Conservation (phyloP, 257 asterid species). For the Jacaranda mimosifolia region DNA sequence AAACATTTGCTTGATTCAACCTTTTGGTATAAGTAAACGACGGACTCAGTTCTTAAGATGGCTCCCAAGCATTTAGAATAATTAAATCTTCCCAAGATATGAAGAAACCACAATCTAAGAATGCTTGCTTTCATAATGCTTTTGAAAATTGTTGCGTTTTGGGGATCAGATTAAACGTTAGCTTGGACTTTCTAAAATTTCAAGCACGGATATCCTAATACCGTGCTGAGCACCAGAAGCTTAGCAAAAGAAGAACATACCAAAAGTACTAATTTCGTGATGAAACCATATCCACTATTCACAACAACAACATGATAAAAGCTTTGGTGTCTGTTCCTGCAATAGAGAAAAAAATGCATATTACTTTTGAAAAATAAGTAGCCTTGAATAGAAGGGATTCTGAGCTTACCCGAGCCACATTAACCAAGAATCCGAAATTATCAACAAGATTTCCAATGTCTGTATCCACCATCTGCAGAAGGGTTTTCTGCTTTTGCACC, state of each 20-base stretch:
- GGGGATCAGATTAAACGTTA: neutral
- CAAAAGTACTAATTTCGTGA: neutral
- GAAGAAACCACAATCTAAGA: neutral
- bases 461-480: slow-evolving; percentile 82
- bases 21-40: no score
- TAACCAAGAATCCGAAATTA: slow-evolving; percentile 77
- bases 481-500: slow-evolving; percentile 82
- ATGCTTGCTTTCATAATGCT: neutral
- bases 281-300: neutral
- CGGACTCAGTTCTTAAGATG: no score
- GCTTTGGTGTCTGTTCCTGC: neutral
- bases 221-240: no score
- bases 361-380: neutral
- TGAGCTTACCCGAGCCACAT: slow-evolving; percentile 71
- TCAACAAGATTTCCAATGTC: slow-evolving; percentile 88
- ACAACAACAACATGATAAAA: neutral
- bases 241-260: neutral
- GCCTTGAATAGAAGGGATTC: neutral
- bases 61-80: no score
- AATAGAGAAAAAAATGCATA: neutral
- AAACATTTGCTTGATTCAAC: no score
- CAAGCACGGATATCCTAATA: neutral
- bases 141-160: neutral
- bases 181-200: neutral
- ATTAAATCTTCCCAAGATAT: no score